A percentile compares a stretch with the other conserved stretches of the same genome.
Conservation (phyloP, 1,284 basidiomycete species). For the Pascua sp. region DNA sequence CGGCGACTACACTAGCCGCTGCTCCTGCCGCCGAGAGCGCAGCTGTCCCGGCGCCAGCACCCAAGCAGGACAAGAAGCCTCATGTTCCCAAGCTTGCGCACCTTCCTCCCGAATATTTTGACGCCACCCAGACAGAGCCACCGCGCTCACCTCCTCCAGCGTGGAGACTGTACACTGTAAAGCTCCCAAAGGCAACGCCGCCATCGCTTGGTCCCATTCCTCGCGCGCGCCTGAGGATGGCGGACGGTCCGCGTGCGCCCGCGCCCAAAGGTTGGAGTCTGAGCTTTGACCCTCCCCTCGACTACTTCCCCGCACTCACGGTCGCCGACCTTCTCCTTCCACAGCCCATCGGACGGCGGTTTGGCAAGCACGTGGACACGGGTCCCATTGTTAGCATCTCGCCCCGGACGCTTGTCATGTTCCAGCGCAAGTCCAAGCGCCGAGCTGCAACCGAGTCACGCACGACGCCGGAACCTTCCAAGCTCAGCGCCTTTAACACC, state of each 20-base stretch:
- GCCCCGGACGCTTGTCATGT: conserved; percentile 29
- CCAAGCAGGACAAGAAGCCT: conserved; percentile 4
- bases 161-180: conserved; percentile 59
- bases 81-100: conserved; percentile 8
- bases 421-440: conserved; percentile 37
- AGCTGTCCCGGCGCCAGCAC: too few relatives aligned
- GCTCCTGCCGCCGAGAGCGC: too few relatives aligned
- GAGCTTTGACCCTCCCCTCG: conserved; percentile 71
- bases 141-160: conserved; percentile 51
- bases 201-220: conserved; percentile 23
- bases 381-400: conserved; percentile 37
- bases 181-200: conserved; percentile 55
- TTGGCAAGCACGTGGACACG: conserved; percentile 23
- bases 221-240: conserved; percentile 14
- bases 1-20: too few relatives aligned
- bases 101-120: conserved; percentile 32
- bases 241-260: conserved; percentile 12
- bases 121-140: conserved; percentile 35
- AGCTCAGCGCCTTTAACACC: background rate
- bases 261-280: conserved; percentile 64
- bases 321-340: conserved; percentile 66
- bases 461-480: background rate
- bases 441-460: background rate
- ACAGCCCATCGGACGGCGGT: conserved; percentile 29
- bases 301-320: conserved; percentile 60